Percentiles rank a stretch among this genome's conserved stretches.
Evolutionary conservation across 495 filamentous ascomycete species (phyloP).

Genomic region (Penicillium chermesinum): DNA sequence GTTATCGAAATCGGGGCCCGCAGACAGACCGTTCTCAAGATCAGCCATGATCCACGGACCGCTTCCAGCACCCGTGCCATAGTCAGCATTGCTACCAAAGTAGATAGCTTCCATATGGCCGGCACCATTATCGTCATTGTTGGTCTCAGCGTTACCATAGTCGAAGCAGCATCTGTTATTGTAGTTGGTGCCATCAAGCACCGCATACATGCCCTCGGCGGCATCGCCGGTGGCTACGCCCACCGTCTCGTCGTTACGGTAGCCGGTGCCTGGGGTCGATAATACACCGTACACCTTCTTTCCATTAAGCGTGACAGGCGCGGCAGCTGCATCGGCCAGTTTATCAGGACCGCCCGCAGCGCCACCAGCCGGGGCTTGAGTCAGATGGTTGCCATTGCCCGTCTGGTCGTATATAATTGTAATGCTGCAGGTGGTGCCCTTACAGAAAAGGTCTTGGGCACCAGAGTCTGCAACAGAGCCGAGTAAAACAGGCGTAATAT

Average conservation of each 20-base stretch:
- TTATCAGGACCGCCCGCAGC: constrained; percentile 49
- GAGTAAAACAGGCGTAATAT: constrained; percentile 42
- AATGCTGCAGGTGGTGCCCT: constrained; percentile 51
- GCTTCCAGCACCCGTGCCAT: constrained; percentile 37
- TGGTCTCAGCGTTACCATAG: constrained; percentile 56
- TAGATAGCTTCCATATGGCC: constrained; percentile 61
- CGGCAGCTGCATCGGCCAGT: constrained; percentile 48
- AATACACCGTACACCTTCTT: constrained; percentile 55
- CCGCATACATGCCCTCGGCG: constrained; percentile 53
- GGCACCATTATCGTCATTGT: constrained; percentile 47
- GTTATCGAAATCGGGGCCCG: constrained; percentile 31
- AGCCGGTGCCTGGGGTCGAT: constrained; percentile 49
- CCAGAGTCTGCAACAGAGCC: constrained; percentile 52
- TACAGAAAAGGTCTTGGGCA: constrained; percentile 53
- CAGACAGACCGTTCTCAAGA: constrained; percentile 55
- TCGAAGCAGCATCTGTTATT: constrained; percentile 55
- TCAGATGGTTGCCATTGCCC: constrained; percentile 50
- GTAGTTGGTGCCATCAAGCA: constrained; percentile 55
- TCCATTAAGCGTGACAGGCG: constrained; percentile 52
- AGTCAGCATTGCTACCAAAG: constrained; percentile 47
- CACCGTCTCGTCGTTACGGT: constrained; percentile 46
- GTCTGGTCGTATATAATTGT: constrained; percentile 57
- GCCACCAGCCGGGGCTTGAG: constrained; percentile 50
- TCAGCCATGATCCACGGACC: constrained; percentile 59
- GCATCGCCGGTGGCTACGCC: constrained; percentile 49